A percentile compares a stretch with the other conserved stretches of the same genome.
phyloP scores from a whole-genome alignment of 2,329 filamentous ascomycete species.

The Paraconiothyrium brasiliense region DNA sequence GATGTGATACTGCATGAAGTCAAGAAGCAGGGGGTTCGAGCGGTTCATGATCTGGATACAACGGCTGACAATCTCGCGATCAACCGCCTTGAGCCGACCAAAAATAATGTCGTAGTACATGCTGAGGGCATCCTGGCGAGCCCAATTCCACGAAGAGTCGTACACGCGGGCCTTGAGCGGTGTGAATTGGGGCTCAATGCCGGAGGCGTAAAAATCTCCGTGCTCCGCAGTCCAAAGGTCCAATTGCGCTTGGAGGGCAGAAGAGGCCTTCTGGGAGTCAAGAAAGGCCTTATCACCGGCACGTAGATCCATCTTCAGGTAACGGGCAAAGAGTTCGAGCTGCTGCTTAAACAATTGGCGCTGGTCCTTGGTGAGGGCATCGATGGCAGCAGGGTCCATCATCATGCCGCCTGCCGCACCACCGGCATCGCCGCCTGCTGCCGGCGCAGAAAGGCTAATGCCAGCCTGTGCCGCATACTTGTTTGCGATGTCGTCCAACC shows the following conservation, averaged over 20 bases:
- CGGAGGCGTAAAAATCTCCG: slow-evolving; percentile 93
- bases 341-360: slow-evolving; percentile 97
- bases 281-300: slow-evolving; percentile 96
- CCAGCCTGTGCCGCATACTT: slow-evolving; percentile 89
- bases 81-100: slow-evolving; percentile 88
- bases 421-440: slow-evolving; percentile 75
- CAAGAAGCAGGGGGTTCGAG: slow-evolving; percentile 91
- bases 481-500: slow-evolving; percentile 85
- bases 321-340: slow-evolving; percentile 91
- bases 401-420: slow-evolving; percentile 89
- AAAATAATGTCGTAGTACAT: slow-evolving; percentile 99
- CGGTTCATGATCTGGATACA: slow-evolving; percentile 99
- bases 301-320: slow-evolving; percentile 95
- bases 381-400: slow-evolving; percentile 98
- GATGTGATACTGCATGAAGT: slow-evolving; percentile 99
- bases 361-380: slow-evolving; percentile 97
- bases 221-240: slow-evolving; percentile 96
- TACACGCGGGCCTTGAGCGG: slow-evolving; percentile 94
- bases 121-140: slow-evolving; percentile 91
- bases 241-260: slow-evolving; percentile 88
- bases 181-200: slow-evolving; percentile 94
- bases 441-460: slow-evolving; percentile 79
- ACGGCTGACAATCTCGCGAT: slow-evolving; percentile 97
- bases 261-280: slow-evolving; percentile 82
- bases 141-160: slow-evolving; percentile 99